phyloP scores from a whole-genome alignment of 225 moss, liverwort and hornwort genomes.

The Physcomitrium patens region DNA sequence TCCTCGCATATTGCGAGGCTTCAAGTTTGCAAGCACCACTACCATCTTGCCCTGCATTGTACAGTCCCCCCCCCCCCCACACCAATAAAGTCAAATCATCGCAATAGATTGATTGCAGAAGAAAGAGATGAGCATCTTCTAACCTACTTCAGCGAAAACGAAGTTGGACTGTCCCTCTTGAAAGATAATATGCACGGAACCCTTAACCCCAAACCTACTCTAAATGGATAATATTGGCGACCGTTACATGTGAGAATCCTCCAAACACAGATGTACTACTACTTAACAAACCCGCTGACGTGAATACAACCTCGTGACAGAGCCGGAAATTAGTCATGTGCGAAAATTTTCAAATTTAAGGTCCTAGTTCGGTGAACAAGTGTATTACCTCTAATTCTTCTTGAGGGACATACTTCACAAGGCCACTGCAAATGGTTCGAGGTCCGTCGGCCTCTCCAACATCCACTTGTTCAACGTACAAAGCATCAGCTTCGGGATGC shows the following conservation, averaged over 20 bases:
- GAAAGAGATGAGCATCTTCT: not conserved
- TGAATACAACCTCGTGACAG: no score
- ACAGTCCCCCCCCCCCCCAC: conserved; percentile 28
- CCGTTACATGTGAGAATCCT: not conserved
- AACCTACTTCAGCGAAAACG: not conserved
- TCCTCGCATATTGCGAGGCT: conserved; percentile 94
- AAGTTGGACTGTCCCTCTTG: not conserved
- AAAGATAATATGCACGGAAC: conserved; percentile 8
- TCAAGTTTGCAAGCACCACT: conserved; percentile 90
- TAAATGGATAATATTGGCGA: not conserved
- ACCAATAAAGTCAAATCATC: conserved; percentile 18
- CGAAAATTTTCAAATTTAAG: not conserved
- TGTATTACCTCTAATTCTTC: conserved; percentile 75
- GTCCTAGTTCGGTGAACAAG: not conserved
- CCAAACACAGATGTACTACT: no score
- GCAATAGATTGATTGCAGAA: not conserved
- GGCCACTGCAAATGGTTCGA: conserved; percentile 97
- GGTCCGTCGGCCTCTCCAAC: conserved; percentile 87
- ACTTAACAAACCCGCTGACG: no score
- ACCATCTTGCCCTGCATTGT: conserved; percentile 78
- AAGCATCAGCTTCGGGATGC: conserved; percentile 91
- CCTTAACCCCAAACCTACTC: conserved; percentile 24
- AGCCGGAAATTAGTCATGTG: no score
- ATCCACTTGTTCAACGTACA: conserved; percentile 97
- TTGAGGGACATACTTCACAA: conserved; percentile 76